These are phyloP conservation scores for Xylaria sp. DNA, from an alignment of 2,329 filamentous ascomycete species.

Conservation along the genomic window DNA sequence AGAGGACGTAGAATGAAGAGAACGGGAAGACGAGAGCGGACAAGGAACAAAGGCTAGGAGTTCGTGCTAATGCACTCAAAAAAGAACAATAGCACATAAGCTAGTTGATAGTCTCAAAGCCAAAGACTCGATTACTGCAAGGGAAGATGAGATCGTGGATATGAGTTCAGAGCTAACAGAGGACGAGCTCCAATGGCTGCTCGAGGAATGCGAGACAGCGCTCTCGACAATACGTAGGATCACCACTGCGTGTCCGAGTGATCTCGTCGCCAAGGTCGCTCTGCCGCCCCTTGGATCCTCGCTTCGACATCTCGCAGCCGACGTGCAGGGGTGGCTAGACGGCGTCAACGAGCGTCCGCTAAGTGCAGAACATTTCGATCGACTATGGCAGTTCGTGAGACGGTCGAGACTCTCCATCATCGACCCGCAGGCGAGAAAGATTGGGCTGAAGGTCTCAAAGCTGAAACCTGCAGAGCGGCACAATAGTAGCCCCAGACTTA, in stretches of 20 bases:
- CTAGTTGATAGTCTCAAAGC: constrained; percentile 1
- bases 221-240: constrained; percentile 13
- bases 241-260: constrained; percentile 1
- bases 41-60: neutral
- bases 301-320: constrained; percentile 6
- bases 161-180: constrained; percentile 2
- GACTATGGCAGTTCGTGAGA: constrained; percentile 10
- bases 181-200: neutral
- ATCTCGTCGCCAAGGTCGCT: constrained; percentile 6
- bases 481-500: neutral
- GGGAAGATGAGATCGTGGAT: neutral
- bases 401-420: constrained; percentile 19
- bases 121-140: neutral
- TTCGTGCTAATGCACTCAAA: neutral
- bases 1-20: neutral
- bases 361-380: constrained; percentile 5
- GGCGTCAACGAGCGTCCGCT: neutral
- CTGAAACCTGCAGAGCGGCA: neutral
- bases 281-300: constrained; percentile 10
- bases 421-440: neutral
- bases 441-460: neutral
- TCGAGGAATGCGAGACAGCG: constrained; percentile 6
- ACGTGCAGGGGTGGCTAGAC: neutral
- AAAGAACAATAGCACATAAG: constrained; percentile 1
- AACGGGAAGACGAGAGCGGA: neutral